Evolutionary conservation across 139 green algal species (phyloP).

Genomic region (Haematococcus sp.): DNA sequence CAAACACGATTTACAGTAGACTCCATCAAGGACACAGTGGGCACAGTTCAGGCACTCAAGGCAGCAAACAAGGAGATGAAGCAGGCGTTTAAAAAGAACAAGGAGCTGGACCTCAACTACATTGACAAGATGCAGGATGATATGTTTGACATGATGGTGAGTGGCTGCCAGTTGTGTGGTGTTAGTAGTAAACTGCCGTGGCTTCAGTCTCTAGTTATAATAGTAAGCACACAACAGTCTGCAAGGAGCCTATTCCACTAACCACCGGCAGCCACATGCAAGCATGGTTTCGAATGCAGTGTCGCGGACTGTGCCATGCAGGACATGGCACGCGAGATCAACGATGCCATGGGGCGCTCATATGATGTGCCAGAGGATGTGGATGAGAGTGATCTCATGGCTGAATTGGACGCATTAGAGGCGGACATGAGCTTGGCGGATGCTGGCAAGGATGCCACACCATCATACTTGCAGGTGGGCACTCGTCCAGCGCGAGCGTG

Average conservation of each 20-base stretch:
- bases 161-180: background rate
- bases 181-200: too few relatives aligned
- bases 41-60: constrained; percentile 62
- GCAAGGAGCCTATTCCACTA: too few relatives aligned
- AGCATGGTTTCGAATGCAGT: too few relatives aligned
- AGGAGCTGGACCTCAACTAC: constrained; percentile 92
- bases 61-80: constrained; percentile 87
- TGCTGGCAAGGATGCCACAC: constrained; percentile 35
- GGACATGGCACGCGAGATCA: constrained; percentile 90
- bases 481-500: background rate
- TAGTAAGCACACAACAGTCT: background rate
- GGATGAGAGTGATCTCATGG: constrained; percentile 96
- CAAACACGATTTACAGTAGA: constrained; percentile 76
- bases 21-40: constrained; percentile 58
- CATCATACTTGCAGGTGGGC: constrained; percentile 74
- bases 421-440: constrained; percentile 62
- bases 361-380: constrained; percentile 94
- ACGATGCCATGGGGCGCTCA: constrained; percentile 79
- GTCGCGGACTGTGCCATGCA: constrained; percentile 18
- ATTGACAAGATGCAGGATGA: constrained; percentile 96
- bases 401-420: constrained; percentile 92
- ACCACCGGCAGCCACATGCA: too few relatives aligned
- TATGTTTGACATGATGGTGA: constrained; percentile 89
- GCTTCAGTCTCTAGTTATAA: background rate
- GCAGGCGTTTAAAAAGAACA: constrained; percentile 73